phyloP scores from a whole-genome alignment of 1,284 basidiomycete genomes.

The Meripilus lineatus region DNA sequence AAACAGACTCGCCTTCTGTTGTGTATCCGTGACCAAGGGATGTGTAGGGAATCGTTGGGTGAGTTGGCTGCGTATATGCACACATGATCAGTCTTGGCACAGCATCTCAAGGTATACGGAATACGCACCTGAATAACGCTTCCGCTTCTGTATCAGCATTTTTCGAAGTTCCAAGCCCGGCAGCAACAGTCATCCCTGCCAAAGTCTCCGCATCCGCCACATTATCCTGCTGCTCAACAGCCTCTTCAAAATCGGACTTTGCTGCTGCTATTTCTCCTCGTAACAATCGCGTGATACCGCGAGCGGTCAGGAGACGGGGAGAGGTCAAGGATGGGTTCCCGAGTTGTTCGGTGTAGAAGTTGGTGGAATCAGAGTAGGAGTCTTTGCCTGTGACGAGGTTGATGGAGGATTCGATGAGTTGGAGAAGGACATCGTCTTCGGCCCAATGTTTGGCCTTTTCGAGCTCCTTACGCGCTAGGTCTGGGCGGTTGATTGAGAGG shows the following conservation, averaged over 20 bases:
- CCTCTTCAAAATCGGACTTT: conserved; percentile 81
- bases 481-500: conserved; percentile 78
- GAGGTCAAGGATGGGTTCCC: conserved; percentile 80
- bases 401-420: conserved; percentile 86
- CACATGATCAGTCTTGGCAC: too few relatives aligned
- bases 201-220: conserved; percentile 59
- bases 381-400: conserved; percentile 78
- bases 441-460: conserved; percentile 79
- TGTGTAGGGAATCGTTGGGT: conserved; percentile 55
- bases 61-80: conserved; percentile 65
- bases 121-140: conserved; percentile 60
- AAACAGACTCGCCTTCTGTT: conserved; percentile 58
- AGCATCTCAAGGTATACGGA: conserved; percentile 10
- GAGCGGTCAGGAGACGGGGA: conserved; percentile 72
- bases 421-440: conserved; percentile 85
- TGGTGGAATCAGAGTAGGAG: conserved; percentile 63
- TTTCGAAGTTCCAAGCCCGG: conserved; percentile 59
- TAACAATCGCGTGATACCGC: conserved; percentile 80
- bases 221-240: conserved; percentile 50
- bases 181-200: conserved; percentile 63
- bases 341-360: conserved; percentile 91
- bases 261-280: conserved; percentile 80
- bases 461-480: conserved; percentile 84
- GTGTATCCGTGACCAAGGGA: conserved; percentile 63
- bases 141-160: conserved; percentile 45